Base-by-base conservation (phyloP, 1,139 yeast species). In the Suzukiozyma palmioleophila region DNA sequence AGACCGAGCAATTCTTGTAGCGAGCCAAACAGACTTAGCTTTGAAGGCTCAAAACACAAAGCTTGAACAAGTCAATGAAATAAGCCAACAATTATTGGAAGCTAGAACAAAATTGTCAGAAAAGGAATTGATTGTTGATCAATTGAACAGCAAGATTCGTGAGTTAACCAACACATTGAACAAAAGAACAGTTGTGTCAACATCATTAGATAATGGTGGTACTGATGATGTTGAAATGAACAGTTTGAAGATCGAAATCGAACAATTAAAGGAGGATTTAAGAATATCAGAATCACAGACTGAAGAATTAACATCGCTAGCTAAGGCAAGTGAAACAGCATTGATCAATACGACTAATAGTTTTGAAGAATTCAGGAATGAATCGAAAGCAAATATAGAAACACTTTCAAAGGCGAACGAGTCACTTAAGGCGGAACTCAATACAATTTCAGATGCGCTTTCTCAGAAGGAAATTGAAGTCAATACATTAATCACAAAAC, bases 41-140 rank as follows among this genome's bases (percentile, higher is more conserved):
- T 59, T 76, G 35, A 75, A 73, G 43, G 79, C 85, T 35, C 84
- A 80, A 51, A 87, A 84, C 52, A 68, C 76, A 14, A 81, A 82
- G 54, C 69, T 85, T 41, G 92, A 84, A 44, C 68, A 73, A 32
- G 69, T 83, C 22, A 65, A 65, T 33, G 85, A 83, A 43, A 55
- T 79, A 29, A 62, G 71, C 26, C 50, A 64, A 21, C 53, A 68
- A 5, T 64, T 75, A 16, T 55, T 81, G 40, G 61, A 63, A 4
- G 53, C 68, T 1, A 77, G 75, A 43, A 62, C 65, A 31, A 61
- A 60, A 11, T 53, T 67, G 10, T 62, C 69, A 22, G 64, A 62
- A 38, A 65, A 65, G 46, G 60, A 59, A 35, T 42, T 45, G 5
- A 38, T 46, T 21, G 54, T 63, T 14, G 65, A 55, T 8, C 45